These are phyloP conservation scores for Xylaria venustula DNA, from an alignment of 495 filamentous ascomycete genomes.

Conservation along the genomic window DNA sequence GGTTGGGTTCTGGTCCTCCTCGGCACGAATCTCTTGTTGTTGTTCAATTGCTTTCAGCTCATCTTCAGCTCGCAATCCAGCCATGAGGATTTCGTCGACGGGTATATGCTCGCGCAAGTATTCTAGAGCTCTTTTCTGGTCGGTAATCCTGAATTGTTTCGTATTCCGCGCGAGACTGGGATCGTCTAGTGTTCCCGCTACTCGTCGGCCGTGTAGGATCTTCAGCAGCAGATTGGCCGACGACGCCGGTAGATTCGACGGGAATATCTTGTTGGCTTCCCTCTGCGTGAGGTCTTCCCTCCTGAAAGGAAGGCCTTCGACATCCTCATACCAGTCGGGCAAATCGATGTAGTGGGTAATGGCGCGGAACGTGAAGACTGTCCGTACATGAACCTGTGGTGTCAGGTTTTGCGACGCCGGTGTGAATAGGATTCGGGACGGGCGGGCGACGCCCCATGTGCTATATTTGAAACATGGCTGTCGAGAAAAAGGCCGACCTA, in stretches of 20 bases:
- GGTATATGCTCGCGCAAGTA: constrained; percentile 69
- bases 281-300: constrained; percentile 44
- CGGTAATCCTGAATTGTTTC: constrained; percentile 26
- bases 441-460: constrained; percentile 8
- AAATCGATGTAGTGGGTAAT: constrained; percentile 44
- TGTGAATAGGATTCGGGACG: background rate
- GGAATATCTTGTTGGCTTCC: constrained; percentile 66
- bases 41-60: constrained; percentile 61
- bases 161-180: constrained; percentile 34
- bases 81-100: constrained; percentile 70
- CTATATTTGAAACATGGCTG: constrained; percentile 23
- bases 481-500: constrained; percentile 4
- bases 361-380: constrained; percentile 27
- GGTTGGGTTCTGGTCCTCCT: constrained; percentile 19
- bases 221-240: constrained; percentile 64
- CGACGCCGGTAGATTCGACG: constrained; percentile 43
- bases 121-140: constrained; percentile 52
- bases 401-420: constrained; percentile 11
- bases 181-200: constrained; percentile 71
- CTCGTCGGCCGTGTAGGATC: constrained; percentile 70
- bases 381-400: constrained; percentile 27
- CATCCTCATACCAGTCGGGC: constrained; percentile 46
- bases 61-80: constrained; percentile 53
- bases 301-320: constrained; percentile 47
- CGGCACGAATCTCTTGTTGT: constrained; percentile 44